Base-by-base conservation (phyloP, 2,329 filamentous ascomycete genomes). In the Talaromyces funiculosus region DNA sequence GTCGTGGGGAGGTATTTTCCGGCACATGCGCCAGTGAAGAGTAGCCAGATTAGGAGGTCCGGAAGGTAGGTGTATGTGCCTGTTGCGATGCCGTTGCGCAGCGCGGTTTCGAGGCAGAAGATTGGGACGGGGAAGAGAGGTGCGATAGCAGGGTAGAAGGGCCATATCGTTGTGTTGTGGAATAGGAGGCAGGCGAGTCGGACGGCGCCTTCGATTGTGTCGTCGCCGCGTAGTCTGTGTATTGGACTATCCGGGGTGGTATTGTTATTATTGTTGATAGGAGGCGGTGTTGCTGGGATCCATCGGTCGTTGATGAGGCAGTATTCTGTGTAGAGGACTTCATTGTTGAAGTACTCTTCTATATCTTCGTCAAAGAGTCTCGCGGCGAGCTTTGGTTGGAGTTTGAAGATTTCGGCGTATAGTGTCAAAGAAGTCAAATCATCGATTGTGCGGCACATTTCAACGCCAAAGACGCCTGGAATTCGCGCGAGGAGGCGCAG, bases 121-220 rank as follows among this genome's bases (percentile, higher is more conserved):
- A 76, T 69, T 0, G 73, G 73, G 54, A 71, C 69, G 9, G 70
- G 69, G 18, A 76, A 71, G 0, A 76, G 65, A 1, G 72, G 71
- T 2, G 63, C 73, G 18, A 74, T 64, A 51, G 67, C 64, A 0
- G 73, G 73, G 62, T 75, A 75, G 59, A 75, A 75, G 53, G 67
- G 69, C 73, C 73, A 76, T 61, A 75, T 74, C 22, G 68, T 64
- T 42, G 67, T 73, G 66, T 75, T 75, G 66, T 76, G 73, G 68
- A 73, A 76, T 1, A 74, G 62, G 3, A 76, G 67, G 53, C 70
- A 71, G 22, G 72, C 73, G 8, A 75, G 69, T n/a, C 73, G 73
- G 20, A 69, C 67, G 60, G 72, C 73, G 45, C 73, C 73, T 61
- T 75, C 73, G 53, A 75, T 72, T 5, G 71, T 69, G 49, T 71